Conservation (phyloP, 805 yeast genomes). For the Kodamaea fukazawae region DNA sequence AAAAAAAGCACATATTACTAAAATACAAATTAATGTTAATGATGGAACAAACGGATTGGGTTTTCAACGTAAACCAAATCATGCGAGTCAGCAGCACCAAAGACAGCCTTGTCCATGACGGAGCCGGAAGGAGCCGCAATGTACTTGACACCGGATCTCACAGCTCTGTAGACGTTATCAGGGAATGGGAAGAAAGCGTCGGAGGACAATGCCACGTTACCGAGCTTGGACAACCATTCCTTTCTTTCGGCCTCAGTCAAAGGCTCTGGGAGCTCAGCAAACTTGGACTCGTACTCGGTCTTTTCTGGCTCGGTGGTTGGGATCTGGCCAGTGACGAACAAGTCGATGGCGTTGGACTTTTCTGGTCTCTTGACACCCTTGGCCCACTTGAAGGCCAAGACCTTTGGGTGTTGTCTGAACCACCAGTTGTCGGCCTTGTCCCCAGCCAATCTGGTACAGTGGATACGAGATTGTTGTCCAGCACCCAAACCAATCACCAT, state of each 20-base stretch:
- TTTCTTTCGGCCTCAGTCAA: constrained; percentile 77
- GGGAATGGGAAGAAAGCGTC: constrained; percentile 99
- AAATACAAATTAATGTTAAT: constrained; percentile 41
- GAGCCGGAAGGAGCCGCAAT: constrained; percentile 98
- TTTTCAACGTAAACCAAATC: constrained; percentile 92
- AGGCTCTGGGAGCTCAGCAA: constrained; percentile 79
- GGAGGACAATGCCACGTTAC: constrained; percentile 86
- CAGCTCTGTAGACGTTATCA: constrained; percentile 97
- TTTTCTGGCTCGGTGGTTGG: constrained; percentile 92
- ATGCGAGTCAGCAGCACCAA: constrained; percentile 91
- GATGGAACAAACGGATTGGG: constrained; percentile 97
- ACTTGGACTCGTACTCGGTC: constrained; percentile 87
- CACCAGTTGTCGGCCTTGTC: constrained; percentile 99
- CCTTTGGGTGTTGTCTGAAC: constrained; percentile 98
- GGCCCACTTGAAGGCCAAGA: constrained; percentile 92
- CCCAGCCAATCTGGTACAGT: constrained; percentile 98
- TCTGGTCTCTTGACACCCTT: constrained; percentile 98
- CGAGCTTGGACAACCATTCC: constrained; percentile 81
- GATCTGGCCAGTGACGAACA: constrained; percentile 86
- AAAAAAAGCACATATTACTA: constrained; percentile 6
- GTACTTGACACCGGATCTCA: constrained; percentile 91
- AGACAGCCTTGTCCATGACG: constrained; percentile 94
- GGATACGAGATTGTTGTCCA: constrained; percentile 99
- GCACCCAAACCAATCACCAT: constrained; percentile 99
- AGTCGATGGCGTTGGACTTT: constrained; percentile 95